Base-by-base conservation (phyloP, 495 filamentous ascomycete species). In the Tuber microsphaerosporum region DNA sequence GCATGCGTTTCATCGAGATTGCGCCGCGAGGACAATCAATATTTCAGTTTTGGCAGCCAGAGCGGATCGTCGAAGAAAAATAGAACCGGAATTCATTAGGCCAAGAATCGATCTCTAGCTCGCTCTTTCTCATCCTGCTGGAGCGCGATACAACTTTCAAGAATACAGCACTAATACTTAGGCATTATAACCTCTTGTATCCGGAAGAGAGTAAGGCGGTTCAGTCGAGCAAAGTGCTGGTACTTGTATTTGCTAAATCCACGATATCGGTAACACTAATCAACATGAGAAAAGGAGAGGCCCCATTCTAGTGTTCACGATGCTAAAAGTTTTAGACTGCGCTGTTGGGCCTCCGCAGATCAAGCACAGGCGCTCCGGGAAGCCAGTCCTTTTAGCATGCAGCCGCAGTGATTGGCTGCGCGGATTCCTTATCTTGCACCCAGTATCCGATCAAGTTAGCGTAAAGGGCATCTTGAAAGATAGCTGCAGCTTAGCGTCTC, bases 401-500 rank as follows among this genome's bases (percentile, higher is more conserved):
- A 17, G 2, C 14, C 34, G 26, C 1, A 73, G 17, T 79, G 76
- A 79, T 79, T 79, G 77, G 77, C 70, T 71, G 41, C 10, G 37
- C n/a, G 5, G 37, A 79, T 76, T 51, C 78, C 77, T 79, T 79
- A 79, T 79, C 77, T 79, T 77, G 71, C n/a, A 44, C 73, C 41
- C 61, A 37, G 75, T 37, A 17, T 73, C 41, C 46, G 34, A 75
- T 79, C n/a, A n/a, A 71, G 77, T 45, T 79, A 79, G 77, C 34
- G 72, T 43, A 75, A 75, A 73, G 77, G 34, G 73, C 77, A 79
- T 79, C 77, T 79, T 75, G 76, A 71, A 73, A 26, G 70, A 79
- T 71, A 46, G 69, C 73, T 76, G 77, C 65, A 73, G 70, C 26
- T 79, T 79, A 71, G 73, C 76, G 48, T 79, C 75, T 69, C 76